Percentiles rank a stretch among this genome's conserved stretches.
Evolutionary conservation across 2,329 filamentous ascomycete species (phyloP).

Genomic region (Tolypocladium guangdongense): DNA sequence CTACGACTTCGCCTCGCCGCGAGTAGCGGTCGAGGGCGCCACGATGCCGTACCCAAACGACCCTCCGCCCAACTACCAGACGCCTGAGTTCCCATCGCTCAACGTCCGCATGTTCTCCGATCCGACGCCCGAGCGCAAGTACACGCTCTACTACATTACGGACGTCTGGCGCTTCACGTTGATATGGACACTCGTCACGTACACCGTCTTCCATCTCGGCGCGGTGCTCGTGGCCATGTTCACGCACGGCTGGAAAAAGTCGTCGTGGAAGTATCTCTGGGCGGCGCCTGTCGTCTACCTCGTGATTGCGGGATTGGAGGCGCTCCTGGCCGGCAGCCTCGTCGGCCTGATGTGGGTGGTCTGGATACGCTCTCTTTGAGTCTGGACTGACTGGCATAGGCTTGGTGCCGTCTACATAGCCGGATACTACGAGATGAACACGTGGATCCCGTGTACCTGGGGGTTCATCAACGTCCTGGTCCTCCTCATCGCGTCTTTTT

Average conservation of each 20-base stretch:
- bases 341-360: conserved; percentile 58
- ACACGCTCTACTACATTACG: conserved; percentile 58
- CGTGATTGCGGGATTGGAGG: conserved; percentile 63
- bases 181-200: conserved; percentile 76
- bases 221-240: conserved; percentile 61
- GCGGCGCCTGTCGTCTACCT: conserved; percentile 60
- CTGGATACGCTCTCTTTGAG: not conserved
- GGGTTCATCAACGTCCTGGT: conserved; percentile 73
- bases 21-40: not conserved
- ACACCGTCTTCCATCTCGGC: conserved; percentile 61
- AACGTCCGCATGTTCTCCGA: conserved; percentile 55
- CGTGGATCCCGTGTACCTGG: conserved; percentile 89
- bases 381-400: conserved; percentile 29
- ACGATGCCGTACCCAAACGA: conserved; percentile 3
- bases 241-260: conserved; percentile 53
- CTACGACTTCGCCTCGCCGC: not conserved
- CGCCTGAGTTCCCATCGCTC: conserved; percentile 69
- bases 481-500: conserved; percentile 77
- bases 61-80: conserved; percentile 45
- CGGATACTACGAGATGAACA: conserved; percentile 83
- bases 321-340: conserved; percentile 67
- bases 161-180: conserved; percentile 86
- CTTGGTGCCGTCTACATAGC: conserved; percentile 71
- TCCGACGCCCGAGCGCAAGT: conserved; percentile 27
- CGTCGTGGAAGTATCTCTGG: conserved; percentile 55